Base-by-base conservation (phyloP, 768 basidiomycete species). In the Pleurotus ostreatus region DNA sequence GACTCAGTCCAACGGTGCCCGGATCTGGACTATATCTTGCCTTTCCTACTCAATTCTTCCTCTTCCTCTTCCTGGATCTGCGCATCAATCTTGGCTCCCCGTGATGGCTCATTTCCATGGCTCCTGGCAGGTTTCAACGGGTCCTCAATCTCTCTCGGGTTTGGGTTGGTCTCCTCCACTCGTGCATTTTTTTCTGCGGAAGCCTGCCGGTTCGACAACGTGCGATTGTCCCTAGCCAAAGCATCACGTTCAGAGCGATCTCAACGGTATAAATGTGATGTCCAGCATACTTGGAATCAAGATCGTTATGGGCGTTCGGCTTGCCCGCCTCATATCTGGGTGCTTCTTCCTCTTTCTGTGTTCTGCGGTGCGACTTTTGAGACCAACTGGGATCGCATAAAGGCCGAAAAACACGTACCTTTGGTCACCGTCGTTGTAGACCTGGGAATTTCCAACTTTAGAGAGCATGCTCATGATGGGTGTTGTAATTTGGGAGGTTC, bases 81-180 rank as follows among this genome's bases (percentile, higher is more conserved):
- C 3, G 79, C 78, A 62, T 86, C 84, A n/a, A 83, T 74, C 63
- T 78, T 66, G 1, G 83, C 84, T 0, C 84, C 83, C 39, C 74
- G 68, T 0, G 82, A 83, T 0, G 84, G 83, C 58, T 84, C 69
- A 60, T 85, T 76, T 0, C 83, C 81, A 53, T 85, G 83, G 13
- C 71, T 64, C n/a, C 65, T 66, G 1, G 82, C 82, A 8, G 79
- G 79, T 45, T 72, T 73, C 23, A 79, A 63, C 11, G 83, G 82
- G 55, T 83, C 75, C 0, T 67, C 65, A 26, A 71, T 64, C 0
- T 73, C 73, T 41, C 72, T 63, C 4, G 61, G 56, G 40, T 73
- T 68, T 18, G 51, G 51, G 15, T 65, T 57, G 45, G 63, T 34
- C 23, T 71, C 69, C n/a, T 72, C 51, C 45, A 73, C 66, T 12